phyloP scores from a whole-genome alignment of 345 rosid species.

The Lepidium africanum region DNA sequence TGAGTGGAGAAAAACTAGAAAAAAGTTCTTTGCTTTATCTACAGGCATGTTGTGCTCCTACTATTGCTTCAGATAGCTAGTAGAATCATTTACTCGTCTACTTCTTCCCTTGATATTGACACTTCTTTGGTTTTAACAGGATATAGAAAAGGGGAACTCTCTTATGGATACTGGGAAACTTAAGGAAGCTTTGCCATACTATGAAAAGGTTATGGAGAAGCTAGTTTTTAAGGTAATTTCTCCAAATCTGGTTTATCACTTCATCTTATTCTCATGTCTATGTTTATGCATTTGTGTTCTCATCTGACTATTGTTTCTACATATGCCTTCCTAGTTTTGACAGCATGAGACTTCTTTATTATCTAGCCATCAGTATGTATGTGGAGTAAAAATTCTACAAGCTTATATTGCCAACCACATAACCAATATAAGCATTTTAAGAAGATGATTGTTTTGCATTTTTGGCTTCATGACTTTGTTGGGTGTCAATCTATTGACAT shows the following conservation, averaged over 20 bases:
- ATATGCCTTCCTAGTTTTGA: background rate
- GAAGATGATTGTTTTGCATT: background rate
- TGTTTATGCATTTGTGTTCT: background rate
- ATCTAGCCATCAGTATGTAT: conserved; percentile 2
- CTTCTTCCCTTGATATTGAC: background rate
- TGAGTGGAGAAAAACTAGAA: background rate
- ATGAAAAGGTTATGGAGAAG: conserved; percentile 59
- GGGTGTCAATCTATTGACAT: background rate
- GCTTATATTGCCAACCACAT: background rate
- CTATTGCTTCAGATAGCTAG: background rate
- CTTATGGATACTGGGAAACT: conserved; percentile 80
- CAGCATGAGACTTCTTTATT: background rate
- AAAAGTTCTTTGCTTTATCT: background rate
- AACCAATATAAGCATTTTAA: background rate
- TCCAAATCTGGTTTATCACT: background rate
- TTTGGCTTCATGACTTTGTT: background rate
- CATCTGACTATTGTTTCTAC: background rate
- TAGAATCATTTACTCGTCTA: background rate
- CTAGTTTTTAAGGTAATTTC: conserved; percentile 61
- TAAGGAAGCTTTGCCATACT: conserved; percentile 60
- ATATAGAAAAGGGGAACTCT: conserved; percentile 58
- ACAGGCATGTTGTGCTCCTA: background rate
- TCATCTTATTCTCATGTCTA: background rate
- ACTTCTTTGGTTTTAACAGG: conserved; percentile 32
- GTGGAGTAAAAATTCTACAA: background rate